Conservation (phyloP, 257 asterid genomes). For the Salvia splendens region DNA sequence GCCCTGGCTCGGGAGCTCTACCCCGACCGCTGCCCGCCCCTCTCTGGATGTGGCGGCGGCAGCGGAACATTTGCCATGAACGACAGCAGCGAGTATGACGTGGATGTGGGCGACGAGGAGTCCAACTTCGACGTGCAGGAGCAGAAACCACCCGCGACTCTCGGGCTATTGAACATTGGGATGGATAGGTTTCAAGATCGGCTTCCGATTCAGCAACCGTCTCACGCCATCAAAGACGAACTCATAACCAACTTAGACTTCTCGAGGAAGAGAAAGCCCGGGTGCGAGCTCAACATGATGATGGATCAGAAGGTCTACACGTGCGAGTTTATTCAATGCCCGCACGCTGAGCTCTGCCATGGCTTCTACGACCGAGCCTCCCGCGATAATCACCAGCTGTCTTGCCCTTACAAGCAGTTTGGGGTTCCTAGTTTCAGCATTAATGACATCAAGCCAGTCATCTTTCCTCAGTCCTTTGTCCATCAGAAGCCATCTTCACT, state of each 20-base stretch:
- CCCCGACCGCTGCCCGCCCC: slow-evolving; percentile 64
- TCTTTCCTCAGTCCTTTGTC: slow-evolving; percentile 40
- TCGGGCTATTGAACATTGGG: slow-evolving; percentile 41
- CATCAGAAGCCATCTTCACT: background rate
- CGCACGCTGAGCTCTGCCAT: slow-evolving; percentile 53
- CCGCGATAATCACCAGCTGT: no score
- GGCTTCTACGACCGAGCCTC: slow-evolving; percentile 28
- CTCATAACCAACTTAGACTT: slow-evolving; percentile 49
- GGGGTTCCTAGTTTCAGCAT: background rate
- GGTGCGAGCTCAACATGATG: slow-evolving; percentile 42
- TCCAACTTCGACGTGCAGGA: slow-evolving; percentile 47
- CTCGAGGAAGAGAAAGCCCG: slow-evolving; percentile 61
- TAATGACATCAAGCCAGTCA: slow-evolving; percentile 48
- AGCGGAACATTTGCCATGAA: slow-evolving; percentile 48
- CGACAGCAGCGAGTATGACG: slow-evolving; percentile 73
- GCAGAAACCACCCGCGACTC: slow-evolving; percentile 52
- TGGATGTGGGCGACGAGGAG: slow-evolving; percentile 51
- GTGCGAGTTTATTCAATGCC: slow-evolving; percentile 72
- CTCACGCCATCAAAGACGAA: slow-evolving; percentile 44
- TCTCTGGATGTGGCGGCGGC: slow-evolving; percentile 54
- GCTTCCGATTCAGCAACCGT: no score
- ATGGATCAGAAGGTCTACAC: slow-evolving; percentile 65
- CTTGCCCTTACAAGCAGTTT: no score
- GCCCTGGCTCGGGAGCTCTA: slow-evolving; percentile 69
- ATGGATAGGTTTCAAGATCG: slow-evolving; percentile 34